phyloP scores from a whole-genome alignment of 129 eudicot species.

The Flaveria trinervia region DNA sequence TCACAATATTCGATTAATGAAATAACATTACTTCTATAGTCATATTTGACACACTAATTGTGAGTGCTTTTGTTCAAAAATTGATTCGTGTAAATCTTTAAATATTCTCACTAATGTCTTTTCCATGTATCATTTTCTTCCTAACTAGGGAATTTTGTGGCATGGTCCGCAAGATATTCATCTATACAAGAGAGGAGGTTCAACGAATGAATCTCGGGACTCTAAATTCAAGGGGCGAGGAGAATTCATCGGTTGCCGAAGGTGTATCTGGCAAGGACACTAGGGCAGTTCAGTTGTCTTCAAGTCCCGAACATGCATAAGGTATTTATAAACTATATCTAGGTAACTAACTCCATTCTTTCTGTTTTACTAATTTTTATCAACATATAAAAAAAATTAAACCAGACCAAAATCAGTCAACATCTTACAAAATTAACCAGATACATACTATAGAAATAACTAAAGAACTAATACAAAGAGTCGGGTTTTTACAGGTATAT shows the following conservation, averaged over 20 bases:
- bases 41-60: not conserved
- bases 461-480: slow-evolving; percentile 5
- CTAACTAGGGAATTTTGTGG: slow-evolving; percentile 72
- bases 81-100: not conserved
- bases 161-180: slow-evolving; percentile 82
- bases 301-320: slow-evolving; percentile 55
- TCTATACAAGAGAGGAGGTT: slow-evolving; percentile 83
- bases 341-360: slow-evolving; percentile 31
- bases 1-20: not conserved
- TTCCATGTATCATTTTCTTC: not conserved
- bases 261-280: slow-evolving; percentile 60
- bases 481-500: slow-evolving; percentile 34
- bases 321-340: slow-evolving; percentile 27
- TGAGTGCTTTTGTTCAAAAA: not conserved
- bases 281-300: slow-evolving; percentile 40
- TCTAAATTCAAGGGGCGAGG: slow-evolving; percentile 62
- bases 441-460: not conserved
- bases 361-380: not conserved
- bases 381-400: not conserved
- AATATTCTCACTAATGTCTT: not conserved
- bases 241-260: slow-evolving; percentile 54
- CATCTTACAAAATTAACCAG: not conserved
- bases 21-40: not conserved
- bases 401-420: not conserved
- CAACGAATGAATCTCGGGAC: slow-evolving; percentile 71